These are phyloP conservation scores for Asclepias syriaca DNA, from an alignment of 257 asterid species.

Conservation along the genomic window DNA sequence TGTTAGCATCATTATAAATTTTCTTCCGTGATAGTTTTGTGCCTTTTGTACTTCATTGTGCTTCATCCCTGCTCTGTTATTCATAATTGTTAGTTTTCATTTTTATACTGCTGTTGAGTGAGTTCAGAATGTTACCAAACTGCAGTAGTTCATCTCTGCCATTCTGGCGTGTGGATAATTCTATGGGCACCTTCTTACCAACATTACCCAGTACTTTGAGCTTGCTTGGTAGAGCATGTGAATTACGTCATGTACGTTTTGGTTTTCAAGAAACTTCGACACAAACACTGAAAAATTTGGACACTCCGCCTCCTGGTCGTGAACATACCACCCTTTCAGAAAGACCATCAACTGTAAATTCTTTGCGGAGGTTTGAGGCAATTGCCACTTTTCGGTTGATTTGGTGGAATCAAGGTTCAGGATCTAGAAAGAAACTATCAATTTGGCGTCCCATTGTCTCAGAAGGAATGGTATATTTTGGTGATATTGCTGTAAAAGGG, in stretches of 20 bases:
- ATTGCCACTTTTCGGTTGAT: slow-evolving; percentile 77
- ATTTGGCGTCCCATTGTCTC: slow-evolving; percentile 94
- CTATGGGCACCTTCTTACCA: slow-evolving; percentile 81
- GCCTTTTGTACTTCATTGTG: neutral
- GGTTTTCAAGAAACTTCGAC: slow-evolving; percentile 48
- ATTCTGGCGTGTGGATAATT: slow-evolving; percentile 96
- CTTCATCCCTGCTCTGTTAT: neutral
- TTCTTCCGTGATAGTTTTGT: neutral
- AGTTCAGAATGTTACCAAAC: slow-evolving; percentile 11
- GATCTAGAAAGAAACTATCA: slow-evolving; percentile 81
- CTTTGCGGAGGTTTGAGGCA: slow-evolving; percentile 67
- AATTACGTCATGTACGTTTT: slow-evolving; percentile 55
- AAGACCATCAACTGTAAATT: slow-evolving; percentile 55
- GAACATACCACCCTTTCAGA: slow-evolving; percentile 49
- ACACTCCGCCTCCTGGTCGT: slow-evolving; percentile 41
- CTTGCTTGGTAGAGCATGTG: slow-evolving; percentile 65
- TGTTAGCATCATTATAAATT: neutral
- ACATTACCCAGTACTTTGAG: slow-evolving; percentile 55
- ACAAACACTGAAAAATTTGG: slow-evolving; percentile 36
- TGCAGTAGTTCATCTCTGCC: slow-evolving; percentile 59
- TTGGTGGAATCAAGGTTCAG: slow-evolving; percentile 98
- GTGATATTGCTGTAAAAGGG: slow-evolving; percentile 94
- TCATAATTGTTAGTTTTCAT: neutral
- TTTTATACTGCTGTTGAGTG: neutral
- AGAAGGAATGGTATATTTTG: slow-evolving; percentile 82